These are phyloP conservation scores for Fusarium lyarnte DNA, from an alignment of 2,329 filamentous ascomycete species.

Conservation along the genomic window DNA sequence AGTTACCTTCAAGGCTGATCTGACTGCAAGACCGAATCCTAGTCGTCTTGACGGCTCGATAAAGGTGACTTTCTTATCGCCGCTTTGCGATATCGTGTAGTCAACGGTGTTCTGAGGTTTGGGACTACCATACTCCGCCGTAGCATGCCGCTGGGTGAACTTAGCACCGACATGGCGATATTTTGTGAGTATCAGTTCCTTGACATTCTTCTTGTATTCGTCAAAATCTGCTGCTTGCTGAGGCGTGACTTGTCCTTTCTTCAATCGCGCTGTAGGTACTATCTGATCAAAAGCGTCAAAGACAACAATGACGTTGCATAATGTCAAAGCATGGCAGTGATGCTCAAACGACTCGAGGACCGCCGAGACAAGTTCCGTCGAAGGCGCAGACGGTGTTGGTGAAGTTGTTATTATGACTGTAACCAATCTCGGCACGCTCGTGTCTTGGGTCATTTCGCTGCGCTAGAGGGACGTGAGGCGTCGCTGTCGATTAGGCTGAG, in stretches of 20 bases:
- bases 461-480: not conserved
- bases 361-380: slow-evolving; percentile 60
- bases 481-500: not conserved
- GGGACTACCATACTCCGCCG: slow-evolving; percentile 59
- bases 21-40: slow-evolving; percentile 64
- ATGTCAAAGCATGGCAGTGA: slow-evolving; percentile 53
- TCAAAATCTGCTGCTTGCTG: slow-evolving; percentile 55
- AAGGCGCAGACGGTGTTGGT: slow-evolving; percentile 63
- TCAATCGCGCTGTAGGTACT: slow-evolving; percentile 55
- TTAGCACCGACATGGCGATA: slow-evolving; percentile 4
- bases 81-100: slow-evolving; percentile 49
- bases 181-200: slow-evolving; percentile 47
- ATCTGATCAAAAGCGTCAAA: slow-evolving; percentile 63
- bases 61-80: slow-evolving; percentile 54
- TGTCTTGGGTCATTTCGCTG: slow-evolving; percentile 14
- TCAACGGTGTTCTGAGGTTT: slow-evolving; percentile 49
- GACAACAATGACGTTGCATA: slow-evolving; percentile 60
- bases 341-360: slow-evolving; percentile 57
- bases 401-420: slow-evolving; percentile 63
- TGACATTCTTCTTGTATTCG: slow-evolving; percentile 60
- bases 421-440: slow-evolving; percentile 8
- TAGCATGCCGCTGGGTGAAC: slow-evolving; percentile 32
- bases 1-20: slow-evolving; percentile 58
- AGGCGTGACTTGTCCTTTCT: slow-evolving; percentile 62
- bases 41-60: slow-evolving; percentile 59